A percentile compares a stretch with the other conserved stretches of the same genome.
Evolutionary conservation across 2,329 filamentous ascomycete species (phyloP).

Genomic region (Fusarium siculi): DNA sequence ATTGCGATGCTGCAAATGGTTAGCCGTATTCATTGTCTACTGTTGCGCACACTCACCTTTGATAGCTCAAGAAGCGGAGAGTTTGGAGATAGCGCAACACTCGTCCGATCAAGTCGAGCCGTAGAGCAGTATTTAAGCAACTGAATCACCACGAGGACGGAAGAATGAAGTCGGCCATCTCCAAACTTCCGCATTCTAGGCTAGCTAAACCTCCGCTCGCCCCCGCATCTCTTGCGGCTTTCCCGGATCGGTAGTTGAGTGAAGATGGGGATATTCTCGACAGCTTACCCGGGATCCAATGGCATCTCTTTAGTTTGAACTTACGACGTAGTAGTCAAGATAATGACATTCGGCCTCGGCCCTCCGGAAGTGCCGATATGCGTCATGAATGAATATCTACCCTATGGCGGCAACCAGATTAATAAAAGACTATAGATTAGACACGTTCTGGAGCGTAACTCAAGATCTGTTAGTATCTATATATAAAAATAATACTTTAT

Average conservation of each 20-base stretch:
- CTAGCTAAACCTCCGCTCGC: background rate
- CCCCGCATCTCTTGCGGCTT: slow-evolving; percentile 22
- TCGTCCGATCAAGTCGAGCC: accelerated
- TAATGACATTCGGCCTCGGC: background rate
- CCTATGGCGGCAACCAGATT: background rate
- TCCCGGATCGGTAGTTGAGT: slow-evolving; percentile 1
- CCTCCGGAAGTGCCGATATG: background rate
- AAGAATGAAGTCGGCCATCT: background rate
- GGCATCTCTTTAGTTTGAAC: background rate
- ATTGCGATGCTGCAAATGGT: background rate
- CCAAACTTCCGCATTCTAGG: background rate
- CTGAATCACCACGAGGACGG: background rate
- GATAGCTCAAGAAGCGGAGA: background rate
- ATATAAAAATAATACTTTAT: too few relatives aligned
- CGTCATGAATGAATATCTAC: background rate
- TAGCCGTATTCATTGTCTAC: background rate
- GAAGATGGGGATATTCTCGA: background rate
- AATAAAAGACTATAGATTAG: too few relatives aligned
- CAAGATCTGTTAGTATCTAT: too few relatives aligned
- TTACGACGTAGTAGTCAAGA: background rate
- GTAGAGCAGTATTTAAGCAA: background rate
- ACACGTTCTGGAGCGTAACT: too few relatives aligned
- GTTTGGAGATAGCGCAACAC: background rate
- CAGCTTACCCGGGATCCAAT: slow-evolving; percentile 10
- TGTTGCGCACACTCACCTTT: background rate